Base-by-base conservation (phyloP, 1,284 basidiomycete genomes). In the Exsudoporus floridanus region DNA sequence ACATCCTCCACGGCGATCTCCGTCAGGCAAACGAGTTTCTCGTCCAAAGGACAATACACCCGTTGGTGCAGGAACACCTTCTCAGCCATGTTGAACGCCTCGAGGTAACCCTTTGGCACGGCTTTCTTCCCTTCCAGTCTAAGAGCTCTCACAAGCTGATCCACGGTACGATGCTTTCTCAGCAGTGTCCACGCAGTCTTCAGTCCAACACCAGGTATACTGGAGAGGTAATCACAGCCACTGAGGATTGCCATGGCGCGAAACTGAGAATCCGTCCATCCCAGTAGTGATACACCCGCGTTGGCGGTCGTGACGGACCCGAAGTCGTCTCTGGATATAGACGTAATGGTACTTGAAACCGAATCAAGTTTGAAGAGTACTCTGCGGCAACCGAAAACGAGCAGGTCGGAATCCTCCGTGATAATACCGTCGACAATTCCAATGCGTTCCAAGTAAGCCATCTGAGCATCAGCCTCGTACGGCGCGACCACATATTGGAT, bases 391-490 rank as follows among this genome's bases (percentile, higher is more conserved):
- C 96, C 97, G 67, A 98, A 99, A 36, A 99, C 95, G 57, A 99
- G 86, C 46, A 99, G 78, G 73, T 99, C 97, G 6, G 96, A 98
- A 74, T 99, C 97, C 72, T 99, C 97, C 1, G 97, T 98, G 62
- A 99, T 83, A 67, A 99, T 89, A 4, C 87, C 97, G 68, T 97
- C 88, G 46, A 97, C 92, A 45, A 92, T 66, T 13, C 92, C 91
- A 39, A 78, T 73, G 41, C 83, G 83, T 67, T 99, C 97, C 43
- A 99, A 79, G 72, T 88, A 98, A 49, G 93, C 90, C 53, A 99
- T 82, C 71, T 99, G 97, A 0, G 97, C 94, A 67, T 99, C 97
- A 0, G 97, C 97, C 76, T 99, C 97, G 71, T 99, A 99, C 0
- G 97, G 97, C 5, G 97, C 97, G 6, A 99, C 97, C 25, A 99